phyloP scores from a whole-genome alignment of 176 grass and related monocot genomes.

The Lolium perenne region DNA sequence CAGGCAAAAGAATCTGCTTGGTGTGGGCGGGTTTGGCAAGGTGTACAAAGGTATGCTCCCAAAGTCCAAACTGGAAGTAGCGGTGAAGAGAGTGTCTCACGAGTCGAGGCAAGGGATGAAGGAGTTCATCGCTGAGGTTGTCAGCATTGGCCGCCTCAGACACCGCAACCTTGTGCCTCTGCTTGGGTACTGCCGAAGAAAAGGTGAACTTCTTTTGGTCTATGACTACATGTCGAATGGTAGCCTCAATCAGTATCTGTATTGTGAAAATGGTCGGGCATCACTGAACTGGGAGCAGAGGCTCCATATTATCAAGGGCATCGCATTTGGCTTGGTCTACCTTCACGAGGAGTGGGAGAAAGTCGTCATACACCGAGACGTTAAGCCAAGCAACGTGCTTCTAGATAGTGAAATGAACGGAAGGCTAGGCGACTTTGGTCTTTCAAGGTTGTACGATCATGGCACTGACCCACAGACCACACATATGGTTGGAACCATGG shows the following conservation, averaged over 20 bases:
- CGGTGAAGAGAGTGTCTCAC: background rate
- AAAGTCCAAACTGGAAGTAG: conserved; percentile 1
- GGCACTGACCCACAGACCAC: conserved; percentile 2
- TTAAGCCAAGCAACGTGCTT: conserved; percentile 5
- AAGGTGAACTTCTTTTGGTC: background rate
- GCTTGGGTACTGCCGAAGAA: conserved; percentile 6
- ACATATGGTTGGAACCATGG: conserved; percentile 20
- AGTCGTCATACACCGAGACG: background rate
- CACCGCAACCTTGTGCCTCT: conserved; percentile 9
- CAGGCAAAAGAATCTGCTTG: conserved; percentile 1
- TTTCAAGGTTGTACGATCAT: conserved; percentile 8
- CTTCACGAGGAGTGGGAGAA: conserved; percentile 9
- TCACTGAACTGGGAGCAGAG: conserved; percentile 8
- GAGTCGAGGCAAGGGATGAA: conserved; percentile 12
- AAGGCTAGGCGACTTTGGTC: background rate
- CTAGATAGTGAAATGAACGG: background rate
- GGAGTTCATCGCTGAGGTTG: conserved; percentile 8
- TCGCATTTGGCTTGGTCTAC: conserved; percentile 2
- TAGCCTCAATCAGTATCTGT: background rate
- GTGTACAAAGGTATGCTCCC: background rate
- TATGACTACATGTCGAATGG: conserved; percentile 1
- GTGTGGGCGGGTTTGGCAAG: background rate
- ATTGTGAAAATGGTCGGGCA: background rate
- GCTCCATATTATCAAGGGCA: background rate
- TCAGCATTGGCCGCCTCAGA: conserved; percentile 1